A percentile compares a stretch with the other conserved stretches of the same genome.
Evolutionary conservation across 306 rosid species (phyloP).

Genomic region (Vigna angularis): DNA sequence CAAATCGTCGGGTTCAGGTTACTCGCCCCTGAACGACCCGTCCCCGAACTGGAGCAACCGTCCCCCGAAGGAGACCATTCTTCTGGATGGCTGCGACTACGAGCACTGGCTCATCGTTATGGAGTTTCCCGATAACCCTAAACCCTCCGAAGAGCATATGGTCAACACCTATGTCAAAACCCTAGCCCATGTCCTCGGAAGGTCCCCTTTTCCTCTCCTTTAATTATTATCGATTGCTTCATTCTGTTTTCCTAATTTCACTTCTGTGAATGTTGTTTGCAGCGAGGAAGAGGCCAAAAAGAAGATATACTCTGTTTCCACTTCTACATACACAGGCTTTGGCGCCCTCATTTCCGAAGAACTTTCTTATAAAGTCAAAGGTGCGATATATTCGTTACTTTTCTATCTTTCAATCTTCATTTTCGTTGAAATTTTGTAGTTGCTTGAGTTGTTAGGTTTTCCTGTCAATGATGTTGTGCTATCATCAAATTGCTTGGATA

Average conservation of each 20-base stretch:
- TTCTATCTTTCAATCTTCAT: not conserved
- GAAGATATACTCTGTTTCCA: constrained; percentile 91
- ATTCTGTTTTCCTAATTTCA: not conserved
- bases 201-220: constrained; percentile 49
- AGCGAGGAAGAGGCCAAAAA: constrained; percentile 93
- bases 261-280: not conserved
- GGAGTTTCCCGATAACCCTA: constrained; percentile 72
- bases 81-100: constrained; percentile 93
- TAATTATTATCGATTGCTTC: not conserved
- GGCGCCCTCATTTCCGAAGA: constrained; percentile 93
- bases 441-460: constrained; percentile 29
- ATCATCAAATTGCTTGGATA: constrained; percentile 4
- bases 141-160: constrained; percentile 91
- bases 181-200: constrained; percentile 76
- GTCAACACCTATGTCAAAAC: constrained; percentile 77
- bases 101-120: constrained; percentile 92
- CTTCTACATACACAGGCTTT: constrained; percentile 75
- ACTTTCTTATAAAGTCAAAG: constrained; percentile 82
- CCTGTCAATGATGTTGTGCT: constrained; percentile 8
- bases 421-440: not conserved
- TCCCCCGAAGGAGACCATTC: constrained; percentile 86
- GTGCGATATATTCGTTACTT: constrained; percentile 47
- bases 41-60: constrained; percentile 94
- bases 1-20: constrained; percentile 72
- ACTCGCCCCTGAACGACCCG: constrained; percentile 83